These are phyloP conservation scores for Ascocoryne sarcoides DNA, from an alignment of 2,329 filamentous ascomycete species.

Conservation along the genomic window DNA sequence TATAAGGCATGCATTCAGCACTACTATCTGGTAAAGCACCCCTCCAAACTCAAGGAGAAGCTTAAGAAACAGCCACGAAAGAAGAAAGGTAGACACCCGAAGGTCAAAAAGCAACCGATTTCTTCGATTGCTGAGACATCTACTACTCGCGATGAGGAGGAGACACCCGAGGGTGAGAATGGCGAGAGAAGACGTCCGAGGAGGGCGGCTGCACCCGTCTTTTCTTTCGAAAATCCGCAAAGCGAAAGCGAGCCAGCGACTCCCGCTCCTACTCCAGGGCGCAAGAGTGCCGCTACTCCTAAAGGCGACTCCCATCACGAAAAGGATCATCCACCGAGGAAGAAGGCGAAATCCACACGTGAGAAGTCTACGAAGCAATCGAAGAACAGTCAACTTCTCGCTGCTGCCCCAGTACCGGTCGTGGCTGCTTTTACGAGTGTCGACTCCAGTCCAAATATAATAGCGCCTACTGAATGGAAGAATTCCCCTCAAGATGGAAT, in stretches of 20 bases:
- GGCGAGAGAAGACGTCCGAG: slow-evolving; percentile 52
- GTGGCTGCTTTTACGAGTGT: not conserved
- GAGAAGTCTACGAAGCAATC: slow-evolving; percentile 25
- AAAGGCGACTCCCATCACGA: slow-evolving; percentile 38
- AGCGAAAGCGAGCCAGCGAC: slow-evolving; percentile 53
- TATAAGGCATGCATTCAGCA: slow-evolving; percentile 78
- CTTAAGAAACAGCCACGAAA: slow-evolving; percentile 52
- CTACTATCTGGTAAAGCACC: slow-evolving; percentile 74
- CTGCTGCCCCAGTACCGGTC: slow-evolving; percentile 18
- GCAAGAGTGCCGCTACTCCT: slow-evolving; percentile 36
- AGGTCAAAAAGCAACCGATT: slow-evolving; percentile 33
- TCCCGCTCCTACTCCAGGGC: slow-evolving; percentile 48
- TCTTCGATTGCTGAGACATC: slow-evolving; percentile 41
- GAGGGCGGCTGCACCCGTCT: slow-evolving; percentile 59
- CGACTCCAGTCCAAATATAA: slow-evolving; percentile 20
- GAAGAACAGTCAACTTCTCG: slow-evolving; percentile 26
- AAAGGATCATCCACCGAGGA: slow-evolving; percentile 31
- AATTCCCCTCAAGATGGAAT: slow-evolving; percentile 4
- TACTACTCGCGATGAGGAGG: slow-evolving; percentile 39
- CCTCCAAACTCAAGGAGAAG: slow-evolving; percentile 68
- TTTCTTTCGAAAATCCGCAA: slow-evolving; percentile 53
- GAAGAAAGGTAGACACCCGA: slow-evolving; percentile 37
- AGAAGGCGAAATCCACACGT: slow-evolving; percentile 24
- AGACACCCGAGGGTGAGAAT: slow-evolving; percentile 24
- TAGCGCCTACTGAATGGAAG: slow-evolving; percentile 16